phyloP scores from a whole-genome alignment of 2,329 filamentous ascomycete genomes.

The Dothistroma pini region DNA sequence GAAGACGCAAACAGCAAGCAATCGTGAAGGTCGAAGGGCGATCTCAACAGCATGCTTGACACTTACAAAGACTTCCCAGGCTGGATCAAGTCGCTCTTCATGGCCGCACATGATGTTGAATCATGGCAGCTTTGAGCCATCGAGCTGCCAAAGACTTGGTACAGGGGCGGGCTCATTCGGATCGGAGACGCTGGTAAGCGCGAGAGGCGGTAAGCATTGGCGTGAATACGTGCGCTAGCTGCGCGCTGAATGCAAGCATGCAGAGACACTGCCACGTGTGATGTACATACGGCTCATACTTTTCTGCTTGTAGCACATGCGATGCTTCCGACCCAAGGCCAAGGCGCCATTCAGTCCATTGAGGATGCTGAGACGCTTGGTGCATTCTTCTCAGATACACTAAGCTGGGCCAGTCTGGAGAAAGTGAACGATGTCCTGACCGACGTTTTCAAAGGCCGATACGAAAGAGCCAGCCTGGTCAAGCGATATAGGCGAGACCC shows the following conservation, averaged over 20 bases:
- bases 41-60: conserved; percentile 37
- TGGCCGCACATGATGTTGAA: conserved; percentile 35
- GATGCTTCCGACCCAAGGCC: conserved; percentile 43
- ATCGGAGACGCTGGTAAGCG: conserved; percentile 32
- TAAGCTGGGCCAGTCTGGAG: conserved; percentile 9
- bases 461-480: conserved; percentile 41
- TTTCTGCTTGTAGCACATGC: conserved; percentile 41
- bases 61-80: conserved; percentile 40
- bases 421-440: conserved; percentile 27
- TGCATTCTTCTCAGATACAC: conserved; percentile 27
- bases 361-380: conserved; percentile 42
- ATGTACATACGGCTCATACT: conserved; percentile 46
- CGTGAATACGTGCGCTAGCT: too few relatives aligned
- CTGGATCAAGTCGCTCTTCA: conserved; percentile 28
- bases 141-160: conserved; percentile 14
- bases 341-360: conserved; percentile 43
- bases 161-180: neutral
- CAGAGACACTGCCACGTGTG: conserved; percentile 42
- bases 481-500: conserved; percentile 45
- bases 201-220: too few relatives aligned
- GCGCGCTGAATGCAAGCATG: too few relatives aligned
- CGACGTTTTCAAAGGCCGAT: conserved; percentile 31
- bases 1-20: conserved; percentile 36
- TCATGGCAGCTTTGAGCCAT: conserved; percentile 41
- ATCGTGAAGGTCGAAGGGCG: conserved; percentile 42